Base-by-base conservation (phyloP, 177 flowering plant species). In the Telopea speciosissima region DNA sequence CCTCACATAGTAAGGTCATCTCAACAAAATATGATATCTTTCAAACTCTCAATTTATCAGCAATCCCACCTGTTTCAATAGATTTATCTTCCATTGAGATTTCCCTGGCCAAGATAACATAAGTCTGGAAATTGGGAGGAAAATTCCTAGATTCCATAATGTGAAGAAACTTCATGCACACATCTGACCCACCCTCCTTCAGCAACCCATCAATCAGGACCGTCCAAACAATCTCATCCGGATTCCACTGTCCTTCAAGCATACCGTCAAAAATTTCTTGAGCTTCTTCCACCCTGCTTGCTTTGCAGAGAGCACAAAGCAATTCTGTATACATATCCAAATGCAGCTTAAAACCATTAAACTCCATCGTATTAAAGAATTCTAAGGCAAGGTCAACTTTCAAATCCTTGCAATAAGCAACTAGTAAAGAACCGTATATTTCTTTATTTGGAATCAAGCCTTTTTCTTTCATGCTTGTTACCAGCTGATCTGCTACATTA, bases 161-260 rank as follows among this genome's bases (percentile, higher is more conserved):
- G 31, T 82, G 81, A 74, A 91, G 83, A 76, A 89, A 78, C 75
- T 83, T 78, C 84, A 79, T 73, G 79, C 94, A 89, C 22, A 74
- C 24, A 68, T 83, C 83, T 31, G 84, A 54, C 17, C 82, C 65
- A 66, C 85, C 91, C 76, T 82, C 81, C 80, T 84, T 84, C 71
- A 90, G 75, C 66, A 92, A 80, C 64, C 96, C 90, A 75, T 92
- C 97, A 77, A 86, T 63, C 68, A 92, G 79, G 58, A 92, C 76
- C 9, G 89, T 85, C 93, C 97, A 92, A 68, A 84, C 90, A 85
- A 92, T 75, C 79, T 87, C 92, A 86, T 92, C 90, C 66, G 77
- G 66, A 81, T 80, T 88, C 87, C 87, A 81, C 24, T 81, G 75
- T 69, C 76, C 72, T 66, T 76, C 80, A 79, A 91, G 84, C 87